These are phyloP conservation scores for Pittosporum tobira DNA, from an alignment of 129 eudicot genomes.

Conservation along the genomic window DNA sequence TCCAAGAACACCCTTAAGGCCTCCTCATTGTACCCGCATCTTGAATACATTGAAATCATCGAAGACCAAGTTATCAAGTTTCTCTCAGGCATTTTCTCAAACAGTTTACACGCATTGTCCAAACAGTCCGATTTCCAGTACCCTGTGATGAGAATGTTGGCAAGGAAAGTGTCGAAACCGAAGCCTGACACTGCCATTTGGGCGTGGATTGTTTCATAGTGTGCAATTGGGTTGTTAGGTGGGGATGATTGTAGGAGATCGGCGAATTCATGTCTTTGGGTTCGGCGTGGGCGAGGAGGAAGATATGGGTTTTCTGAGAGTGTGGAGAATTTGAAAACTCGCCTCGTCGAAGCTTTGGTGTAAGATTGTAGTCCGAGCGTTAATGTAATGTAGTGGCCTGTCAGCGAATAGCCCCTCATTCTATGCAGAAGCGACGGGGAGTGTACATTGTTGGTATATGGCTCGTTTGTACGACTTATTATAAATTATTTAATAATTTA, in stretches of 20 bases:
- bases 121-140: conserved; percentile 30
- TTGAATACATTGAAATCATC: conserved; percentile 41
- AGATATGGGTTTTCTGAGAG: conserved; percentile 1
- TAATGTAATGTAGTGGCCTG: not conserved
- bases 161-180: conserved; percentile 32
- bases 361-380: not conserved
- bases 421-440: too few species aligned
- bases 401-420: not conserved
- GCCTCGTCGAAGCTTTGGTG: not conserved
- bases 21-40: conserved; percentile 37
- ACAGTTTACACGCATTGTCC: conserved; percentile 34
- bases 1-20: conserved; percentile 36
- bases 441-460: too few species aligned
- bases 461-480: too few species aligned
- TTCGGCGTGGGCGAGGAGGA: conserved; percentile 6
- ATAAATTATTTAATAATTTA: too few species aligned
- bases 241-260: conserved; percentile 17
- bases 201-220: conserved; percentile 36
- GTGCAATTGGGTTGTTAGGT: conserved; percentile 15
- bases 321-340: conserved; percentile 12
- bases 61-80: conserved; percentile 51
- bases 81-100: conserved; percentile 56
- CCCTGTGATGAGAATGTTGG: conserved; percentile 38
- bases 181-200: conserved; percentile 39
- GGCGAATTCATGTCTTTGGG: conserved; percentile 19